Conservation (phyloP, 208 protist species). For the Herpetomonas samuelpessoai region DNA sequence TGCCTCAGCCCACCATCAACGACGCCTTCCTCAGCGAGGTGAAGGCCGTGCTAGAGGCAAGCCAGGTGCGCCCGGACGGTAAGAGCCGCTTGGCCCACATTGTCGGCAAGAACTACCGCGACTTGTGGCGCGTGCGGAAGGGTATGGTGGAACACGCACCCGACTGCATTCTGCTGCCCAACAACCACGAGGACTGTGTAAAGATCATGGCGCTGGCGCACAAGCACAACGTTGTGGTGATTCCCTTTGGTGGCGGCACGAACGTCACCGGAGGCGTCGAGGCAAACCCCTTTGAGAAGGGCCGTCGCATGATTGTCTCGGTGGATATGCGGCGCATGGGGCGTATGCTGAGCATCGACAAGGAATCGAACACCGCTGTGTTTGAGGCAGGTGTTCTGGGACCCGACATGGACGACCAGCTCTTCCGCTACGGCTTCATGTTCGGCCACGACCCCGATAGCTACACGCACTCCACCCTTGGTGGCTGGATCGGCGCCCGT, state of each 20-base stretch:
- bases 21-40: constrained; percentile 79
- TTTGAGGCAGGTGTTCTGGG: constrained; percentile 92
- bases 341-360: constrained; percentile 84
- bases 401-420: constrained; percentile 86
- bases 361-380: constrained; percentile 76
- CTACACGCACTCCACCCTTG: constrained; percentile 92
- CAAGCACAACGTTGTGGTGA: constrained; percentile 90
- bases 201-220: constrained; percentile 80
- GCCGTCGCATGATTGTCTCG: constrained; percentile 87
- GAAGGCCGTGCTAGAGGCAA: constrained; percentile 29
- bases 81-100: constrained; percentile 82
- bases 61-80: constrained; percentile 72
- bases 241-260: constrained; percentile 94
- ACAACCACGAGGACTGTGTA: constrained; percentile 84
- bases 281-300: constrained; percentile 78
- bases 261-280: constrained; percentile 92
- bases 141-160: constrained; percentile 88
- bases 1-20: constrained; percentile 68
- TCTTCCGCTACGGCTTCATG: constrained; percentile 87
- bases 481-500: constrained; percentile 94
- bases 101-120: constrained; percentile 92
- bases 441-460: constrained; percentile 94
- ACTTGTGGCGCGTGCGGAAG: constrained; percentile 88
- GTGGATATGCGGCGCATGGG: constrained; percentile 94
- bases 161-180: constrained; percentile 90